phyloP scores from a whole-genome alignment of 1,139 yeast genomes.

The Taphrina confusa region DNA sequence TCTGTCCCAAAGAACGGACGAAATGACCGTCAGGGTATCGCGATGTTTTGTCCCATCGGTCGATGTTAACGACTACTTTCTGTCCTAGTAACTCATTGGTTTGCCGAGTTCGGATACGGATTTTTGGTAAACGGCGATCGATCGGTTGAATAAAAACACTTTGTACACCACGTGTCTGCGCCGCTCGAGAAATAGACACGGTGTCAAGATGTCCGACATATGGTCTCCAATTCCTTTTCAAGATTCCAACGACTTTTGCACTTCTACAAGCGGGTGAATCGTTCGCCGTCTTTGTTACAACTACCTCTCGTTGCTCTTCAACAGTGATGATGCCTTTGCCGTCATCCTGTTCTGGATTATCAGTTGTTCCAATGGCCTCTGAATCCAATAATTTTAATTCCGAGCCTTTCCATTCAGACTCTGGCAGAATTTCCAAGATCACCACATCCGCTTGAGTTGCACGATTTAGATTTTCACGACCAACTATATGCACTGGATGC shows the following conservation, averaged over 20 bases:
- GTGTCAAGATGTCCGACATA: slow-evolving; percentile 94
- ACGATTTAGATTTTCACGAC: slow-evolving; percentile 82
- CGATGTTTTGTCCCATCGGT: slow-evolving; percentile 84
- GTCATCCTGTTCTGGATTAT: slow-evolving; percentile 50
- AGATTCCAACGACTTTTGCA: slow-evolving; percentile 83
- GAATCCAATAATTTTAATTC: slow-evolving; percentile 78
- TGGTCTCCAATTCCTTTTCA: slow-evolving; percentile 91
- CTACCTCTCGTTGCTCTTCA: slow-evolving; percentile 66
- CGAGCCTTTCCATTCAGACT: slow-evolving; percentile 85
- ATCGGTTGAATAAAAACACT: slow-evolving; percentile 81
- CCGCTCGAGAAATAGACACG: slow-evolving; percentile 55
- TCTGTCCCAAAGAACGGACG: slow-evolving; percentile 81
- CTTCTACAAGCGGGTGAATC: slow-evolving; percentile 74
- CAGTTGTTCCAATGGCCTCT: slow-evolving; percentile 60
- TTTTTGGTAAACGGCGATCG: slow-evolving; percentile 86
- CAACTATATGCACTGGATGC: slow-evolving; percentile 77
- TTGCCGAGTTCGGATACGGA: slow-evolving; percentile 83
- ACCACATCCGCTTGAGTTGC: slow-evolving; percentile 91
- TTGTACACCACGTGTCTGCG: slow-evolving; percentile 55
- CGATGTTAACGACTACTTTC: slow-evolving; percentile 88
- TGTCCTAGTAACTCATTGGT: slow-evolving; percentile 79
- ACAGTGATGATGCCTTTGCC: slow-evolving; percentile 60
- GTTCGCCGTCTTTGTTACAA: slow-evolving; percentile 60
- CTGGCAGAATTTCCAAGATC: slow-evolving; percentile 84
- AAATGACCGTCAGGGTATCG: slow-evolving; percentile 94